Percentiles rank a stretch among this genome's conserved stretches.
Conservation (phyloP, 2,329 filamentous ascomycete species). For the Arachnomyces sp. region DNA sequence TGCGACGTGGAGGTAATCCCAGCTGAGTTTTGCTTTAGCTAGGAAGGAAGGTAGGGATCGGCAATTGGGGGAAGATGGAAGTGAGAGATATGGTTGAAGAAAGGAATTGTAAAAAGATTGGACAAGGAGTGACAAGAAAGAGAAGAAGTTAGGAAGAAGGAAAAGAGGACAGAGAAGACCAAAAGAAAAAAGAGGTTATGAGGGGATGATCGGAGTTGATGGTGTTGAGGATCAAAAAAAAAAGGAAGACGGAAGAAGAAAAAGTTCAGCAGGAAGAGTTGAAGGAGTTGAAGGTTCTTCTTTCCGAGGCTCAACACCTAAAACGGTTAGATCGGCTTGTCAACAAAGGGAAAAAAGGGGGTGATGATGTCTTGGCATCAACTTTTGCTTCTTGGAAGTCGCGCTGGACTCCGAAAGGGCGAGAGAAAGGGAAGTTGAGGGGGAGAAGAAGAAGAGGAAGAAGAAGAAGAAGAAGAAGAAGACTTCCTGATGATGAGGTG, state of each 20-base stretch:
- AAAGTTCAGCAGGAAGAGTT: conserved; percentile 2
- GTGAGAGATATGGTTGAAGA: neutral
- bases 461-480: conserved; percentile 4
- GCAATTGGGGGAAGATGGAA: neutral
- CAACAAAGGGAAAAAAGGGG: no score
- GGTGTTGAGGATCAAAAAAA: neutral
- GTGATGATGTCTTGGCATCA: no score
- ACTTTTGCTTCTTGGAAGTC: no score
- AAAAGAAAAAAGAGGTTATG: neutral
- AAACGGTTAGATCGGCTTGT: no score
- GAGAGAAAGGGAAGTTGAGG: neutral
- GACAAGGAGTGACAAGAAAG: conserved; percentile 1
- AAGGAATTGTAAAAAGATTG: neutral
- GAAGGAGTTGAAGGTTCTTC: no score
- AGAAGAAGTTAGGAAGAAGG: conserved; percentile 5
- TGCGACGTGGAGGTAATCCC: no score
- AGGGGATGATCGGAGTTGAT: neutral
- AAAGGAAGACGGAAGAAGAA: neutral
- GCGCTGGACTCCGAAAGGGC: conserved; percentile 1
- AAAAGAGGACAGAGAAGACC: neutral
- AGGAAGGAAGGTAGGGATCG: neutral
- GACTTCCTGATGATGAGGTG: no score
- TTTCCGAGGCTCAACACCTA: no score
- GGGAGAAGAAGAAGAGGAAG: conserved; percentile 1
- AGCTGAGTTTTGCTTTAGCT: no score